Evolutionary conservation across 164 flowering plant species (phyloP).

Genomic region (Vitis rotundifolia): DNA sequence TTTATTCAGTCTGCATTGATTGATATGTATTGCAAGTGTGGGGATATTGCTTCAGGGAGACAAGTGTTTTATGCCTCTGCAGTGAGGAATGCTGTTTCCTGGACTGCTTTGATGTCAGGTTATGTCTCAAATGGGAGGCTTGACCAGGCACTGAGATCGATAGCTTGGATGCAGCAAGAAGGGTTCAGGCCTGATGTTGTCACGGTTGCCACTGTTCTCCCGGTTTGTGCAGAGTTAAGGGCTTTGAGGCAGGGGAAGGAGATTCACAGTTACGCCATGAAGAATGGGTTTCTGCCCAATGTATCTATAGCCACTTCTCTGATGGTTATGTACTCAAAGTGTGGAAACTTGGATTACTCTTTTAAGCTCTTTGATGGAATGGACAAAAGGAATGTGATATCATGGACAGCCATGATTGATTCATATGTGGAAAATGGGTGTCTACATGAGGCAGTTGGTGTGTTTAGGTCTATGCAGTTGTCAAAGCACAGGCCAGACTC

Average conservation of each 20-base stretch:
- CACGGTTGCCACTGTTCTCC: conserved; percentile 76
- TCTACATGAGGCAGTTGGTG: conserved; percentile 45
- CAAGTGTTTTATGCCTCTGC: conserved; percentile 55
- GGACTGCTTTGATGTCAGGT: conserved; percentile 92
- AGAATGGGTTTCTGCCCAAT: conserved; percentile 64
- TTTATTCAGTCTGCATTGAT: conserved; percentile 69
- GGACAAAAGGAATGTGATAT: conserved; percentile 66
- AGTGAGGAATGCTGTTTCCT: conserved; percentile 71
- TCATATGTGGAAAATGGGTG: conserved; percentile 47
- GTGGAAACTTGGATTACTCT: conserved; percentile 47
- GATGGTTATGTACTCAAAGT: conserved; percentile 83
- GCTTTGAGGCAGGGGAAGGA: conserved; percentile 75
- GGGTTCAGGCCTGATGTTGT: conserved; percentile 89
- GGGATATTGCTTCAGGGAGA: conserved; percentile 68
- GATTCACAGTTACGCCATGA: conserved; percentile 68
- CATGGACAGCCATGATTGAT: conserved; percentile 93
- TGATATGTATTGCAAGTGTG: conserved; percentile 91
- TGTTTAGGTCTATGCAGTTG: conserved; percentile 70
- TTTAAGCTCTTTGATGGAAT: conserved; percentile 51
- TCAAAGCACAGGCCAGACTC: conserved; percentile 82
- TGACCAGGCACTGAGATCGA: conserved; percentile 76
- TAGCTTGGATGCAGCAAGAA: conserved; percentile 94
- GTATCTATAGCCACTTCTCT: conserved; percentile 71
- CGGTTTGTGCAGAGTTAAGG: conserved; percentile 67
- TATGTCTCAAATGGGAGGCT: conserved; percentile 70